Evolutionary conservation across 208 protist species (phyloP), one percentile per base, ranked within the genome.

Genomic region (Balamuthia mandrillaris): DNA sequence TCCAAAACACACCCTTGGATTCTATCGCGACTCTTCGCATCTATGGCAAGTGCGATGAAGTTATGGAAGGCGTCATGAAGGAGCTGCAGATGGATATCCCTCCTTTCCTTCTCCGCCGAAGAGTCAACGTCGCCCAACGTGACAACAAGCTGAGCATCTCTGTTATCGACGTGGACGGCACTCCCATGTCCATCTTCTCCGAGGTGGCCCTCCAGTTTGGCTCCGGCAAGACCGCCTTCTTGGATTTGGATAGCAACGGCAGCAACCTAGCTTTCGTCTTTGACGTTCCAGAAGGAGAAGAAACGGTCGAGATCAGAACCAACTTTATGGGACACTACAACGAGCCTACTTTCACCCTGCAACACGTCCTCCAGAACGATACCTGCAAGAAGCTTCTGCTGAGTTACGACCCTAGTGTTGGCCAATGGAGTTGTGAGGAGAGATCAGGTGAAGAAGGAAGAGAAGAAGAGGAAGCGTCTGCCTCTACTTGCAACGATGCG

Each of bases 261-360:
- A 21, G 21, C 49, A 21, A 56, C 49, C 24, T 56, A 21, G 49
- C 24, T 56, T 56, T 56, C 21, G 49, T 21, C 21, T 21, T 56
- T 56, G 21, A 56, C 21, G 21, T 21, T 24, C 49, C 49, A 56
- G 49, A 21, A 21, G 49, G 21, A 56, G 49, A 21, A 21, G 21
- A 56, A 21, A 21, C 49, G 49, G 49, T 56, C 16, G 27, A 56
- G 27, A 56, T 49, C n/a, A n/a, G n/a, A n/a, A n/a, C n/a, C n/a
- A n/a, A n/a, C n/a, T 84, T 66, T n/a, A 84, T 84, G 78, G 78
- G 78, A 3, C 49, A 84, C 63, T 84, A 84, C 63, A 33, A 68
- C 4, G 78, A 84, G 44, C 78, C 78, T 3, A 18, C 27, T 37
- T 7, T 42, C 5, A 68, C 60, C 33, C 31, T 68, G 60, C 3